A percentile compares a stretch with the other conserved stretches of the same genome.
Evolutionary conservation across 1,284 basidiomycete genomes (phyloP).

Genomic region (Flammula alnicola): DNA sequence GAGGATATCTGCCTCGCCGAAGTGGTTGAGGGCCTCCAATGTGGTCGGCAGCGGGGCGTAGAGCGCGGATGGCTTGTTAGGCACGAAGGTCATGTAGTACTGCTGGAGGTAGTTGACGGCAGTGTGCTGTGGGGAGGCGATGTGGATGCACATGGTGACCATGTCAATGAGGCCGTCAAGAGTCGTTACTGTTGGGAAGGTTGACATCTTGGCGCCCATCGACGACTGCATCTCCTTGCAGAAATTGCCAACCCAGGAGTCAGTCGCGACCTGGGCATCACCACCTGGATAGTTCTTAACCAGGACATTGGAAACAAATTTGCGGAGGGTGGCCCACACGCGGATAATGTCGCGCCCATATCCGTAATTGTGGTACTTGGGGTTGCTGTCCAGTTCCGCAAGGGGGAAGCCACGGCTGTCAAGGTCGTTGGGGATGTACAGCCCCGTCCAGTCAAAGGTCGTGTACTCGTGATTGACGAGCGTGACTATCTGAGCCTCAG

Average conservation of each 20-base stretch:
- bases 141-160: conserved; percentile 34
- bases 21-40: conserved; percentile 20
- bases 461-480: conserved; percentile 24
- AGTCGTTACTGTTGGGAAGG: conserved; percentile 28
- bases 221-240: conserved; percentile 25
- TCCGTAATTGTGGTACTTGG: conserved; percentile 31
- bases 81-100: conserved; percentile 34
- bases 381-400: conserved; percentile 23
- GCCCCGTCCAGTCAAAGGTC: conserved; percentile 26
- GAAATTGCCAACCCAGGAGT: conserved; percentile 18
- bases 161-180: conserved; percentile 29
- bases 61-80: conserved; percentile 31
- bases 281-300: conserved; percentile 17
- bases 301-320: conserved; percentile 26
- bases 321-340: conserved; percentile 28
- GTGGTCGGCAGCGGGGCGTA: conserved; percentile 24
- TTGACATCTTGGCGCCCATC: conserved; percentile 22
- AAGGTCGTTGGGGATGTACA: conserved; percentile 30
- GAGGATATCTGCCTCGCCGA: conserved; percentile 23
- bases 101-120: conserved; percentile 36
- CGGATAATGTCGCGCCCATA: conserved; percentile 27
- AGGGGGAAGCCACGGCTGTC: conserved; percentile 29
- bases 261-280: conserved; percentile 20
- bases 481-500: conserved; percentile 16
- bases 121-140: conserved; percentile 32